Percentiles rank a stretch among this genome's conserved stretches.
These are phyloP conservation scores for Lecanicillium sp. DNA, from an alignment of 2,329 filamentous ascomycete species.

Conservation along the genomic window DNA sequence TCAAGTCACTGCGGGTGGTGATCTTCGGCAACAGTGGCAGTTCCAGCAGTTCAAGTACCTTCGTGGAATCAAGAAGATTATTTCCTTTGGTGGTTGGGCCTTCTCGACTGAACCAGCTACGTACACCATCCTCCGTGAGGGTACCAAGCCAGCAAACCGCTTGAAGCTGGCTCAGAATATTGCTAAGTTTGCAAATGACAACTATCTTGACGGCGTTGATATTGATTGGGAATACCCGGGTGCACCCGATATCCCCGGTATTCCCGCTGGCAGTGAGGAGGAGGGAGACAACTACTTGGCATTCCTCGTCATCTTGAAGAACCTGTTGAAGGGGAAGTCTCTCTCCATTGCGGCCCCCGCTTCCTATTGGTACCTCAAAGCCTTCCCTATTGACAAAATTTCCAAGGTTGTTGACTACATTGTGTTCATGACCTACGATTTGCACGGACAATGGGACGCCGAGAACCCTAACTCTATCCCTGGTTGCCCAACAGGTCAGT, in stretches of 20 bases:
- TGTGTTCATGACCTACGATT: slow-evolving; percentile 26
- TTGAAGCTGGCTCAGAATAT: slow-evolving; percentile 20
- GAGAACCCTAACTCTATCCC: slow-evolving; percentile 17
- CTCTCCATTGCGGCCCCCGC: slow-evolving; percentile 21
- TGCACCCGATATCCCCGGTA: slow-evolving; percentile 17
- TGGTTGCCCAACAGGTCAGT: slow-evolving; percentile 14
- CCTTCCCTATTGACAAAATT: slow-evolving; percentile 21
- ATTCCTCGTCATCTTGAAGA: slow-evolving; percentile 18
- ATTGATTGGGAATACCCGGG: slow-evolving; percentile 20
- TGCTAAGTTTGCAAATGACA: slow-evolving; percentile 25
- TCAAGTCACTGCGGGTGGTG: slow-evolving; percentile 13
- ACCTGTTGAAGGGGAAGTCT: slow-evolving; percentile 7
- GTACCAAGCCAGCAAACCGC: slow-evolving; percentile 21
- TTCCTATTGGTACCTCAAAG: slow-evolving; percentile 27
- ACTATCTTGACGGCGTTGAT: slow-evolving; percentile 25
- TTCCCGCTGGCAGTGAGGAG: slow-evolving; percentile 14
- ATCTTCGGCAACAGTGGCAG: slow-evolving; percentile 11
- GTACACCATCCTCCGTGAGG: slow-evolving; percentile 27
- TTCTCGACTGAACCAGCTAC: slow-evolving; percentile 29
- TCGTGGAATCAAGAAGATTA: slow-evolving; percentile 22
- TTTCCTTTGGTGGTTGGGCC: slow-evolving; percentile 37
- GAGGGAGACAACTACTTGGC: slow-evolving; percentile 24
- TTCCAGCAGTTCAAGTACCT: slow-evolving; percentile 21
- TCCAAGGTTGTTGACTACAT: slow-evolving; percentile 21
- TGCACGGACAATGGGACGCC: slow-evolving; percentile 25